Evolutionary conservation across 805 yeast genomes (phyloP).

Genomic region (Suhomyces vadensis): DNA sequence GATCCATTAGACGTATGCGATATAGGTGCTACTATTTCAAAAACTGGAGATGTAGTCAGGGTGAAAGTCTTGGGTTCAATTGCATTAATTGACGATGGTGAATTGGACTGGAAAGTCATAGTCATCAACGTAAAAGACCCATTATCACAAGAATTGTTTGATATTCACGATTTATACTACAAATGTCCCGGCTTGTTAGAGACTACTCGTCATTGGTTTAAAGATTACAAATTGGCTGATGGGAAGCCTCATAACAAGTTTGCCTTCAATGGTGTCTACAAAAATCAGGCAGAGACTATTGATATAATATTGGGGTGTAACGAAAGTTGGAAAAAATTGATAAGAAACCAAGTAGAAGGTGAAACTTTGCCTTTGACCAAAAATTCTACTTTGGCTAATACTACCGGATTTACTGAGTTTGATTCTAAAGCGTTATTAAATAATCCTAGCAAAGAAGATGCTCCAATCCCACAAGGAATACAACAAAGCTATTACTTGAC

Average conservation of each 20-base stretch:
- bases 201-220: conserved; percentile 97
- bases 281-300: conserved; percentile 81
- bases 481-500: conserved; percentile 12
- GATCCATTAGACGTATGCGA: conserved; percentile 96
- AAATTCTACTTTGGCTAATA: conserved; percentile 37
- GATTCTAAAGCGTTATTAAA: conserved; percentile 16
- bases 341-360: conserved; percentile 54
- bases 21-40: conserved; percentile 68
- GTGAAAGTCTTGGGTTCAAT: conserved; percentile 92
- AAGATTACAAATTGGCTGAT: conserved; percentile 96
- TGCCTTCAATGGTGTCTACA: conserved; percentile 94
- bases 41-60: conserved; percentile 75
- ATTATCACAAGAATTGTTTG: conserved; percentile 80
- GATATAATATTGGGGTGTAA: conserved; percentile 80
- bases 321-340: conserved; percentile 79
- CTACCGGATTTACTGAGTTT: conserved; percentile 29
- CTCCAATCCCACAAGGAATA: conserved; percentile 42
- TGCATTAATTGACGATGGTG: conserved; percentile 93
- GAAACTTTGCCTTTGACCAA: conserved; percentile 22
- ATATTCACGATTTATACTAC: conserved; percentile 86
- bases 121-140: conserved; percentile 85
- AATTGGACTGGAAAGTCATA: conserved; percentile 89
- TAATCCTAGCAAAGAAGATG: conserved; percentile 23
- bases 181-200: conserved; percentile 91
- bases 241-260: conserved; percentile 96